These are phyloP conservation scores for Solanum clarkiae DNA, from an alignment of 257 asterid genomes.

Conservation along the genomic window DNA sequence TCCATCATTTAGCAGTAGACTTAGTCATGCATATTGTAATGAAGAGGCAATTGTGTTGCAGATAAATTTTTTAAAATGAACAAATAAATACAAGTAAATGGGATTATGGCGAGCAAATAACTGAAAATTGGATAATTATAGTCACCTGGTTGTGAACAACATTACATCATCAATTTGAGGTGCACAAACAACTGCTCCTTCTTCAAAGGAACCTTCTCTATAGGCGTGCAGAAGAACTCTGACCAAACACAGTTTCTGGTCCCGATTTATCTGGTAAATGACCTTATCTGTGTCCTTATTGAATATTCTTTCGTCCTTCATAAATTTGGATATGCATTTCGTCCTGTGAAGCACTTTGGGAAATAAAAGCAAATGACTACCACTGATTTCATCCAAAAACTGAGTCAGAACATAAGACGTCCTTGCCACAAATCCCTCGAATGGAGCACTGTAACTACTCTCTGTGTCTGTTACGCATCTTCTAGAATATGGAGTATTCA, in stretches of 20 bases:
- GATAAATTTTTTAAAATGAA: not conserved
- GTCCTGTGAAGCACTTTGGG: slow-evolving; percentile 30
- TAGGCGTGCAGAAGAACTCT: slow-evolving; percentile 52
- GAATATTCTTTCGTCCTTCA: slow-evolving; percentile 32
- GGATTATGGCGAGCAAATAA: not conserved
- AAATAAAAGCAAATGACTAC: slow-evolving; percentile 35
- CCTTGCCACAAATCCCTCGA: slow-evolving; percentile 56
- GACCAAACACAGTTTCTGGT: slow-evolving; percentile 31
- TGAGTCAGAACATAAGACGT: slow-evolving; percentile 39
- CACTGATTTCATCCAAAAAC: slow-evolving; percentile 14
- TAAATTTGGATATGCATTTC: slow-evolving; percentile 23
- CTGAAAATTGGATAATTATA: not conserved
- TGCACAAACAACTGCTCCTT: slow-evolving; percentile 85
- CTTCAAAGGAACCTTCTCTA: slow-evolving; percentile 69
- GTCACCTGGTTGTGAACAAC: slow-evolving; percentile 43
- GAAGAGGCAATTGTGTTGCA: not conserved
- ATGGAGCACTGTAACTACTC: slow-evolving; percentile 12
- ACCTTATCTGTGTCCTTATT: slow-evolving; percentile 7
- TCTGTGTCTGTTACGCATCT: slow-evolving; percentile 3
- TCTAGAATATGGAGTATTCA: not conserved
- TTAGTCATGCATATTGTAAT: not conserved
- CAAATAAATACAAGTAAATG: not conserved
- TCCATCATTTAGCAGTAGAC: not conserved
- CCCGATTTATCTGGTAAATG: slow-evolving; percentile 13
- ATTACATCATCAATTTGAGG: slow-evolving; percentile 45